Base-by-base conservation (phyloP, 2,329 filamentous ascomycete species). In the Pseudogymnoascus sp. region DNA sequence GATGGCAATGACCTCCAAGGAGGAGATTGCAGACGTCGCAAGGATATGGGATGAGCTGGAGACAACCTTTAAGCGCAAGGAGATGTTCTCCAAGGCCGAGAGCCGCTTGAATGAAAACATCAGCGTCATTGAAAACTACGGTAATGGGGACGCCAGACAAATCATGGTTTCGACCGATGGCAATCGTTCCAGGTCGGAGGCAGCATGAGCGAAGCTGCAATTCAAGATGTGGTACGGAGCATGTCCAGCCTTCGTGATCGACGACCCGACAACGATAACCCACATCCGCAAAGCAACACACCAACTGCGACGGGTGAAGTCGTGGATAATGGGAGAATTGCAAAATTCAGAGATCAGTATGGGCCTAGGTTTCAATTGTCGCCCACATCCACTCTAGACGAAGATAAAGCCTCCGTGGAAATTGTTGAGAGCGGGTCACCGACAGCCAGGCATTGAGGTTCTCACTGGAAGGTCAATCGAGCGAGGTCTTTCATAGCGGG, bases 81-180 rank as follows among this genome's bases (percentile, higher is more conserved):
- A 73, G 62, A 75, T 75, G 54, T 75, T 70, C 68, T 71, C 70
- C 11, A 69, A 68, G 61, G 74, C 73, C 60, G 72, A 72, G 40
- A 67, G 39, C 6, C 64, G 69, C 54, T 63, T 71, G 37, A 68
- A 67, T 62, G 71, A 75, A 63, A 74, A 69, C 31, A 66, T 73
- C n/a, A 76, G 68, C 63, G 68, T 66, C 3, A 71, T 76, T 65
- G 72, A 75, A 16, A 76, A 76, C 59, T 69, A 75, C 45, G 70
- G 68, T 42, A 74, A 70, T n/a, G 73, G 74, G 11, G 73, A 75
- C 61, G 67, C 73, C 21, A 39, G 75, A 7, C 72, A 75, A 61
- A 74, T 75, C 60, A 75, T 76, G 73, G 72, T 75, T 54, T 76
- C 74, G 36, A 71, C 73, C 7, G 71, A 73, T 64, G 72, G 71